Evolutionary conservation across 305 asterid genomes (phyloP).

Genomic region (Lippia alba): DNA sequence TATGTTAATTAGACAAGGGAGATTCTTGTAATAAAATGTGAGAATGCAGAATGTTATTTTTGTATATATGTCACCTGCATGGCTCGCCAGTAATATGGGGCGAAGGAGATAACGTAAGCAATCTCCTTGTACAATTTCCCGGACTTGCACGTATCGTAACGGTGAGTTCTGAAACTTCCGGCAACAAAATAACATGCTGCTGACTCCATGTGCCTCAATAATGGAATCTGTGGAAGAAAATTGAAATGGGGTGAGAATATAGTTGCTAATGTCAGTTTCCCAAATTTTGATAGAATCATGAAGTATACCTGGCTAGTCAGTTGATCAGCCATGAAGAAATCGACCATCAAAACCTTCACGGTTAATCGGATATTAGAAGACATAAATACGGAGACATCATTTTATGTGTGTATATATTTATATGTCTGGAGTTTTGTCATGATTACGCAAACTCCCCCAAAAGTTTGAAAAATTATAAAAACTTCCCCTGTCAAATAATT

Average conservation of each 20-base stretch:
- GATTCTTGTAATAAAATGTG: too few relatives aligned
- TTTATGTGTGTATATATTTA: too few relatives aligned
- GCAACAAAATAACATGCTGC: constrained; percentile 83
- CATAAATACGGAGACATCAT: too few relatives aligned
- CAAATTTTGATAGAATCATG: background rate
- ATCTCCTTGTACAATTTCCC: constrained; percentile 78
- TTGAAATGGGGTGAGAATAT: background rate
- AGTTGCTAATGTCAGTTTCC: background rate
- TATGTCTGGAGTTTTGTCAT: too few relatives aligned
- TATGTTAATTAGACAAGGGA: background rate
- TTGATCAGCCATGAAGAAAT: constrained; percentile 98
- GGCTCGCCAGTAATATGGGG: constrained; percentile 97
- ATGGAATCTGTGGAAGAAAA: constrained; percentile 56
- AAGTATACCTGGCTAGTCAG: constrained; percentile 87
- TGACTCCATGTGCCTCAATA: constrained; percentile 92
- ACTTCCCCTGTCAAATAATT: too few relatives aligned
- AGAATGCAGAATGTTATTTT: background rate
- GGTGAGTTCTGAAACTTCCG: constrained; percentile 67
- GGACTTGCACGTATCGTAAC: constrained; percentile 70
- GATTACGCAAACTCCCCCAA: too few relatives aligned
- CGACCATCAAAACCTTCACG: constrained; percentile 80
- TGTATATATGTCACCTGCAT: constrained; percentile 69
- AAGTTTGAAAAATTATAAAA: background rate
- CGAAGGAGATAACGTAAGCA: constrained; percentile 86
- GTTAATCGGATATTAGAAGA: background rate